phyloP scores from a whole-genome alignment of 768 basidiomycete genomes.

The Dictyophora rubrovolvata region DNA sequence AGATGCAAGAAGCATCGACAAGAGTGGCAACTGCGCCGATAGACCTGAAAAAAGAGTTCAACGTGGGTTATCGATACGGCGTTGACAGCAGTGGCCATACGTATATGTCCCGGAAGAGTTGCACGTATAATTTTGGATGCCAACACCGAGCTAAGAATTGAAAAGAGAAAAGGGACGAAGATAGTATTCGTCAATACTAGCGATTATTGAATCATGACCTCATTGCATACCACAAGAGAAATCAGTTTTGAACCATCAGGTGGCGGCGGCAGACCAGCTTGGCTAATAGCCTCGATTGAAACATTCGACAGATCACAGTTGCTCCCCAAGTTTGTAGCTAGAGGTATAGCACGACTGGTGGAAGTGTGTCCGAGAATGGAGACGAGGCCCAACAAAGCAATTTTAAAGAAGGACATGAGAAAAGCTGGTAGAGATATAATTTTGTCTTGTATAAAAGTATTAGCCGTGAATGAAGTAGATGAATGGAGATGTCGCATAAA shows the following conservation, averaged over 20 bases:
- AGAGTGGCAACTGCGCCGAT: slow-evolving; percentile 15
- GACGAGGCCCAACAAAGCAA: background rate
- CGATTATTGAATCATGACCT: too few relatives aligned
- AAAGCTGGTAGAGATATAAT: too few relatives aligned
- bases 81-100: background rate
- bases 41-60: background rate
- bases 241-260: background rate
- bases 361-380: background rate
- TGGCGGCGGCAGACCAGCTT: background rate
- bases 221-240: background rate
- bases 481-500: too few relatives aligned
- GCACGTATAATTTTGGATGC: background rate
- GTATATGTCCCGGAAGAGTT: background rate
- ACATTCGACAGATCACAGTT: background rate
- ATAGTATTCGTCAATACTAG: too few relatives aligned
- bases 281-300: background rate
- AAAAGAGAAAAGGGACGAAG: too few relatives aligned
- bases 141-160: background rate
- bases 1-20: slow-evolving; percentile 22
- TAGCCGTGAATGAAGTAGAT: background rate
- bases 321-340: background rate
- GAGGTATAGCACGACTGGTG: background rate
- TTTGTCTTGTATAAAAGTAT: background rate
- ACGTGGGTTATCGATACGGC: background rate
- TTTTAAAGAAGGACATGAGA: background rate